A percentile compares a stretch with the other conserved stretches of the same genome.
Conservation (phyloP, 345 rosid genomes). For the Angophora floribunda region DNA sequence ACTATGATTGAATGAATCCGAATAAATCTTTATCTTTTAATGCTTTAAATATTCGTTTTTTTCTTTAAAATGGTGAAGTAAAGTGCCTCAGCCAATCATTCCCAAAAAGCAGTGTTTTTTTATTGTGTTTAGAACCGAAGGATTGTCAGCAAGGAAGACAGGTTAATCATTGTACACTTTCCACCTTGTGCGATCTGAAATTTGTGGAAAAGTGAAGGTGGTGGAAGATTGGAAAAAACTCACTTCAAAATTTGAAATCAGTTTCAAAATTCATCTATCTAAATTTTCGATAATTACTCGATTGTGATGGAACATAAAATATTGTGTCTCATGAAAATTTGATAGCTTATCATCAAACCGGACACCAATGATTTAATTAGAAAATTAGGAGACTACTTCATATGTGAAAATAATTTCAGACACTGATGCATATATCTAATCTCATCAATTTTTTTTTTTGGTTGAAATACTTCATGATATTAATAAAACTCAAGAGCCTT, state of each 20-base stretch:
- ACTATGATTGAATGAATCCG: neutral
- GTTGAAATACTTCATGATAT: no score
- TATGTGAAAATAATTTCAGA: neutral
- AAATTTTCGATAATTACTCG: neutral
- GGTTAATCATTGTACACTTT: neutral
- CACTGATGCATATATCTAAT: neutral
- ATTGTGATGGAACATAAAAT: accelerated
- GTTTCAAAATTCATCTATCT: neutral
- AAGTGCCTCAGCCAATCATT: neutral
- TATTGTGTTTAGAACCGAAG: neutral
- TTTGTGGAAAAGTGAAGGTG: neutral
- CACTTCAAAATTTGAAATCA: neutral
- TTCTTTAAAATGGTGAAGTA: neutral
- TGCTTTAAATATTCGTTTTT: neutral
- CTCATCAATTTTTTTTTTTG: neutral
- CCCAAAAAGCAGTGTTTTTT: neutral
- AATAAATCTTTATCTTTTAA: neutral
- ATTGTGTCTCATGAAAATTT: accelerated
- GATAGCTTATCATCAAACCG: accelerated
- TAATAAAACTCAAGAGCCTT: no score
- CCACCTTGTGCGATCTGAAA: neutral
- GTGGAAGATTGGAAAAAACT: neutral
- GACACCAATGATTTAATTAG: neutral
- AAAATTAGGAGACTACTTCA: neutral
- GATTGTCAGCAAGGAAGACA: neutral